phyloP scores from a whole-genome alignment of 1,284 basidiomycete genomes.

The Cryptococcus sp. region DNA sequence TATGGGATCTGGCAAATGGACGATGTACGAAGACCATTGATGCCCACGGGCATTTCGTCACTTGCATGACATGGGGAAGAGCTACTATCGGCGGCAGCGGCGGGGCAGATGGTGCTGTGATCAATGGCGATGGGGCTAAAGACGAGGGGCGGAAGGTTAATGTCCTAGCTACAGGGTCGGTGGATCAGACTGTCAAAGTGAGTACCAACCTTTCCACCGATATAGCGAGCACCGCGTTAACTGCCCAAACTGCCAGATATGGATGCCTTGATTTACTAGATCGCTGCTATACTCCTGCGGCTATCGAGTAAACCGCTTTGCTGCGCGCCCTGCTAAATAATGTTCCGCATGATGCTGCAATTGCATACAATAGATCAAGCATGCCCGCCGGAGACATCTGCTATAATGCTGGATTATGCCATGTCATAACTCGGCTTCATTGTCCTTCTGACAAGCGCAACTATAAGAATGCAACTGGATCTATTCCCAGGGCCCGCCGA shows the following conservation, averaged over 20 bases:
- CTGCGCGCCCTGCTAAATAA: no score
- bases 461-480: constrained; percentile 55
- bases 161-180: constrained; percentile 76
- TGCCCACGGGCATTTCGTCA: constrained; percentile 82
- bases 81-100: constrained; percentile 56
- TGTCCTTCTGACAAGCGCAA: neutral
- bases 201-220: constrained; percentile 7
- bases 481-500: constrained; percentile 80
- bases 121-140: constrained; percentile 45
- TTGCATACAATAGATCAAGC: neutral
- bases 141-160: constrained; percentile 66
- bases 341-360: neutral
- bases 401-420: neutral
- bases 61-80: constrained; percentile 77
- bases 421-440: neutral
- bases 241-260: constrained; percentile 7
- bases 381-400: neutral
- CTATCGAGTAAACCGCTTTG: no score
- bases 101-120: constrained; percentile 25
- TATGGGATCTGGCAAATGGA: constrained; percentile 78
- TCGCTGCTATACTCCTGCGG: neutral
- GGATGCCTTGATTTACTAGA: constrained; percentile 12
- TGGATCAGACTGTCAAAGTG: constrained; percentile 65
- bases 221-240: neutral
- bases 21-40: constrained; percentile 82